Evolutionary conservation across 2,329 filamentous ascomycete species (phyloP), one percentile per base, ranked within the genome.

Genomic region (Spiromastix sp.): DNA sequence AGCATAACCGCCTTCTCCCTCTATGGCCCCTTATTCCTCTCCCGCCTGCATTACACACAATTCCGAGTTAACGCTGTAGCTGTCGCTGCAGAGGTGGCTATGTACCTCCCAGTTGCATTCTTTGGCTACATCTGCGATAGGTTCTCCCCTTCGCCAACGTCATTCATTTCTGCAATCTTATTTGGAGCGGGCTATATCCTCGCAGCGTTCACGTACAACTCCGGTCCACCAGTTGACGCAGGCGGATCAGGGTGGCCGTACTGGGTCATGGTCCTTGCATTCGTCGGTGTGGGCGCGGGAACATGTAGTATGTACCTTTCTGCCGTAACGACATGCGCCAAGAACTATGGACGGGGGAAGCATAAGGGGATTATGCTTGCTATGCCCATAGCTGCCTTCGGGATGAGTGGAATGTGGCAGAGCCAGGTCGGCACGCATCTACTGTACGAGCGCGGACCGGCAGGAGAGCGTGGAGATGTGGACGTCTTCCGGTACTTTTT

Each of bases 121-220:
- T 81, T 93, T 49, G 91, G 91, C 24, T 93, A 89, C 59, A 66
- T 93, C 33, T 96, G 89, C 67, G 91, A 98, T 60, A 81, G 89
- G 32, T 75, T 82, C 44, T 85, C 85, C 1, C 85, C 89, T 0
- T 77, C 79, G 2, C 77, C 82, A 8, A 71, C 94, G 6, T 81
- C 85, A 0, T 60, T 91, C 2, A 57, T 84, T 2, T 76, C 87
- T 0, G 81, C 77, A 0, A 40, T 77, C 8, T 63, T 93, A 11
- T 93, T 95, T 46, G 85, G 82, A 1, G 50, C 68, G 7, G 89
- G 89, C 11, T 98, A 98, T 54, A 64, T 85, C 3, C 69, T 89
- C 3, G 91, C 91, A 2, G 89, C 87, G 0, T 74, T 76, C 25
- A 71, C 85, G 4, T 98, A 93, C 54, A 62, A 64, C 60, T 64